Evolutionary conservation across 331 rosid genomes (phyloP), one percentile per base, ranked within the genome.

Genomic region (Telfairia occidentalis): DNA sequence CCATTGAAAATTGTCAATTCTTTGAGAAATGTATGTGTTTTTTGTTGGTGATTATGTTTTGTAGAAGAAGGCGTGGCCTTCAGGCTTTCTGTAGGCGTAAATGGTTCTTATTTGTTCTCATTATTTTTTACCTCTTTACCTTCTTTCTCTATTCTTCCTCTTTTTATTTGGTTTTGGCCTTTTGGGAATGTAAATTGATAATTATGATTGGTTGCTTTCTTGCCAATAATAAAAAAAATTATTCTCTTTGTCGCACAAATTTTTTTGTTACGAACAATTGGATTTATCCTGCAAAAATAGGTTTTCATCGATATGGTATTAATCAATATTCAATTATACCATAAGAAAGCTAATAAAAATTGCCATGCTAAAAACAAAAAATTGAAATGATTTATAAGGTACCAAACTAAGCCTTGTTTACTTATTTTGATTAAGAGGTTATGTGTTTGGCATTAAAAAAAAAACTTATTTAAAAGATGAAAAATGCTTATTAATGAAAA

Each of bases 21-120:
- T 28, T 70, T 69, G 57, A 69, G 15, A 69, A 69, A 45, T 42
- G 37, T 69, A 69, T 45, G 74, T 5, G 74, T 4, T 69, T 45
- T 12, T 64, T 38, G 38, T 45, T 70, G 24, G 75, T 66, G 71
- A 64, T 64, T 18, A 71, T 71, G 75, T 28, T 45, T 46, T 69
- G 74, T 29, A 29, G 67, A 4, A 16, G 59, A 26, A 45, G 40
- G 53, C 54, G 42, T 45, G 57, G 58, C 37, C 42, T 70, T 43
- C 75, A 46, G 26, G 75, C 21, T 71, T 71, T 32, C 35, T 71
- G 15, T 46, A 45, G 75, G 75, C 60, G 15, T 26, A 29, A 16
- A 43, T 65, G 30, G 72, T 65, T 65, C 9, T 65, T 37, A 43
- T 65, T 65, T 65, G 30, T 65, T 65, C 30, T 38, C 52, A 38